A percentile compares a stretch with the other conserved stretches of the same genome.
phyloP scores from a whole-genome alignment of 78 protist genomes.

The Dictyostelium brefeldianum region DNA sequence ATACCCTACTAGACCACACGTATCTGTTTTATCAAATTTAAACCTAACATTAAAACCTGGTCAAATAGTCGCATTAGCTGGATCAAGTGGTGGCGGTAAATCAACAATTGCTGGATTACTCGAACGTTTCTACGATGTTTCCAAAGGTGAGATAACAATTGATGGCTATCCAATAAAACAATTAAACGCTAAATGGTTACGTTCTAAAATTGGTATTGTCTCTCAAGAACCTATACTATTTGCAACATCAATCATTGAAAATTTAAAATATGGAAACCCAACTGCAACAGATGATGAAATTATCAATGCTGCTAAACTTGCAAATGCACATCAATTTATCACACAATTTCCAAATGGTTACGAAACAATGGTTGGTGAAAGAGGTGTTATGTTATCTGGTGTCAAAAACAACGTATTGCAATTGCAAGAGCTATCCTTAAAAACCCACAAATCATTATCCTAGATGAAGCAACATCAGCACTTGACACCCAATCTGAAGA shows the following conservation, averaged over 20 bases:
- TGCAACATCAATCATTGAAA: slow-evolving; percentile 88
- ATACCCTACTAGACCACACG: slow-evolving; percentile 89
- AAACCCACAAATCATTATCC: slow-evolving; percentile 70
- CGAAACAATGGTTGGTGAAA: slow-evolving; percentile 93
- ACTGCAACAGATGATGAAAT: slow-evolving; percentile 57
- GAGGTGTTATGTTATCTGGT: slow-evolving; percentile 89
- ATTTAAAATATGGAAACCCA: slow-evolving; percentile 88
- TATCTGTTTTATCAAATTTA: slow-evolving; percentile 55
- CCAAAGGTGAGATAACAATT: slow-evolving; percentile 85
- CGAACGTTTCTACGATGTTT: slow-evolving; percentile 90
- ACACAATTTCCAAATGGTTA: slow-evolving; percentile 89
- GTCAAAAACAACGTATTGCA: slow-evolving; percentile 95
- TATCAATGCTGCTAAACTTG: slow-evolving; percentile 89
- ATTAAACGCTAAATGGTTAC: slow-evolving; percentile 71
- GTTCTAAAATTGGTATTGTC: slow-evolving; percentile 83
- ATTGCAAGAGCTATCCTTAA: slow-evolving; percentile 94
- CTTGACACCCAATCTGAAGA: slow-evolving; percentile 94
- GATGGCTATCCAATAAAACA: slow-evolving; percentile 85
- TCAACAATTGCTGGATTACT: slow-evolving; percentile 83
- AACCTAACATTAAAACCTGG: slow-evolving; percentile 79
- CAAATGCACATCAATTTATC: slow-evolving; percentile 97
- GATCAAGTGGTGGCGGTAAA: slow-evolving; percentile 94
- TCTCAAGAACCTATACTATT: slow-evolving; percentile 94
- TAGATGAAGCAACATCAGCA: slow-evolving; percentile 96
- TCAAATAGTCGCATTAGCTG: slow-evolving; percentile 79